Conservation (phyloP, 345 rosid species). For the Populus davidiana region DNA sequence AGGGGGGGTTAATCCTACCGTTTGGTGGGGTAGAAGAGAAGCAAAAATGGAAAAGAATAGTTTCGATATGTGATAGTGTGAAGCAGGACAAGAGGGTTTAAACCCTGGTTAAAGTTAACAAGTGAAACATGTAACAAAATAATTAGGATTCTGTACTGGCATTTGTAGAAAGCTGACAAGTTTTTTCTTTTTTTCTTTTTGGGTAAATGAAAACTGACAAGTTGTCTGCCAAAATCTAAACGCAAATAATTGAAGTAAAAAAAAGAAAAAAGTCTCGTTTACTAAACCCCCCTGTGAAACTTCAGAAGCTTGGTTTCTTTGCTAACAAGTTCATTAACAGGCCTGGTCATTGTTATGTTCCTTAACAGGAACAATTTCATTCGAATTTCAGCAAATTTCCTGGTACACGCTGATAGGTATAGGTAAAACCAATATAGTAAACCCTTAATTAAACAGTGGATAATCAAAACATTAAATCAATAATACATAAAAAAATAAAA, state of each 20-base stretch:
- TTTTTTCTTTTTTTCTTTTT: background rate
- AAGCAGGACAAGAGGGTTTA: background rate
- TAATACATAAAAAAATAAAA: background rate
- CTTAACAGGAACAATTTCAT: background rate
- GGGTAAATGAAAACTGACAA: background rate
- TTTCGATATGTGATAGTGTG: background rate
- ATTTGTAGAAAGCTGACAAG: background rate
- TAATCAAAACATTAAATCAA: background rate
- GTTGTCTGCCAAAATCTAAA: background rate
- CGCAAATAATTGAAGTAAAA: background rate
- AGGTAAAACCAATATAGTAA: background rate
- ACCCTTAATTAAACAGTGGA: background rate
- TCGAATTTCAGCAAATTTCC: background rate
- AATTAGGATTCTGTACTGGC: background rate
- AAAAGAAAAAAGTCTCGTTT: background rate
- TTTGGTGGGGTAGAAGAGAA: background rate
- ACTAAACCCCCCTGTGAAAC: background rate
- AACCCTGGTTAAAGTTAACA: background rate
- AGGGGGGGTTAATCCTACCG: background rate
- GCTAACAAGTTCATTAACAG: background rate
- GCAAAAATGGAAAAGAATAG: background rate
- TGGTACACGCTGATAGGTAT: background rate
- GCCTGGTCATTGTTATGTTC: background rate
- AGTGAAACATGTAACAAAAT: background rate
- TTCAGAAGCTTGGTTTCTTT: background rate